Evolutionary conservation across 305 asterid genomes (phyloP), one percentile per base, ranked within the genome.

Genomic region (Ilex paraguariensis): DNA sequence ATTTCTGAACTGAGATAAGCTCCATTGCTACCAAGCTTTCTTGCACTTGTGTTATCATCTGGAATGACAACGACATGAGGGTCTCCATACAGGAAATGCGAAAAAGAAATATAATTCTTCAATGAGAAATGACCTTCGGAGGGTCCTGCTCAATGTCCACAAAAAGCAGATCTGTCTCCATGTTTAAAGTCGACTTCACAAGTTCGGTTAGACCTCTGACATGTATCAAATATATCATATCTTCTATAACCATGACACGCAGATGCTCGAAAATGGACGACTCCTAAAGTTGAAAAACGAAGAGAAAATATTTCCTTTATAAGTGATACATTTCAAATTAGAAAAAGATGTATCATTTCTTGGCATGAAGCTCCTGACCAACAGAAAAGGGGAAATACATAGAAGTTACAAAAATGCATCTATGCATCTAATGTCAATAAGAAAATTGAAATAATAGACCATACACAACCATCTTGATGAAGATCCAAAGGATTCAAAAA

Each of bases 121-220:
- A 15, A 21, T 44, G 42, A 40, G 53, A 17, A 9, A 58, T 28
- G 62, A 84, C 90, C 94, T 84, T 82, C 8, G 95, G 92, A 75
- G 92, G 96, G 73, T 90, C 97, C 57, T 72, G 74, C 72, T 87
- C 95, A 16, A 90, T 80, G 79, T 90, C 87, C 42, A 85, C 80
- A 63, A 76, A 82, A 65, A 76, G 72, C 60, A 73, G 50, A 33
- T 76, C 64, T 3, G 61, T 69, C 64, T 77, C 85, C 72, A 61
- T 63, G 66, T 58, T 59, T 67, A 78, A 75, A 67, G 85, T 78
- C 53, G 71, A 84, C 70, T 68, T 76, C 16, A 82, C 77, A 66
- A 84, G 82, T 31, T 76, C 82, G 0, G 77, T 73, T 59, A 90
- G 83, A 44, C 78, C 83, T 60, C 66, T 62, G 58, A 69, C 70